phyloP scores from a whole-genome alignment of 768 basidiomycete species.

The Dendrothele bispora region DNA sequence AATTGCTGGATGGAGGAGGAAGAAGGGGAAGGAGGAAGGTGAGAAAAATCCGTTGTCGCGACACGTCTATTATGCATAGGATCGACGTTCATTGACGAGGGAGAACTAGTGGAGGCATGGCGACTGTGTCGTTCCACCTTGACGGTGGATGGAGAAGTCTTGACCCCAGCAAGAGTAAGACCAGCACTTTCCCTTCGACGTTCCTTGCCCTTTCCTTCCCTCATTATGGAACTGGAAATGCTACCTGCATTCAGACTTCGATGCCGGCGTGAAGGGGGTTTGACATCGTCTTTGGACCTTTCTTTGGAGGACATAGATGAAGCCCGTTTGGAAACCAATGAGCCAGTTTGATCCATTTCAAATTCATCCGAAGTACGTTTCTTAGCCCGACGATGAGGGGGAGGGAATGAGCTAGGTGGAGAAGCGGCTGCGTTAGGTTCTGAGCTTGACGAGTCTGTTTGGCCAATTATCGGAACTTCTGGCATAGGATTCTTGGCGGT shows the following conservation, averaged over 20 bases:
- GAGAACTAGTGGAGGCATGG: conserved; percentile 70
- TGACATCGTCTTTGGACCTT: conserved; percentile 44
- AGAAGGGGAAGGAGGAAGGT: conserved; percentile 88
- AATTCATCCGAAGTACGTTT: conserved; percentile 84
- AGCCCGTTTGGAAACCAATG: conserved; percentile 52
- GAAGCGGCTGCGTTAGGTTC: conserved; percentile 35
- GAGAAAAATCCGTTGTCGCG: conserved; percentile 79
- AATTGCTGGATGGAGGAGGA: conserved; percentile 88
- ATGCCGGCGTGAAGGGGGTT: conserved; percentile 58
- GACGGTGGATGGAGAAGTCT: conserved; percentile 30
- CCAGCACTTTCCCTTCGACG: conserved; percentile 54
- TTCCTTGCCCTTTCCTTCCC: conserved; percentile 52
- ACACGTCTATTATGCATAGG: conserved; percentile 52
- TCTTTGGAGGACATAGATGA: conserved; percentile 23
- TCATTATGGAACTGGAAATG: conserved; percentile 34
- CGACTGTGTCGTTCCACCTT: conserved; percentile 51
- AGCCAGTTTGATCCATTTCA: conserved; percentile 71
- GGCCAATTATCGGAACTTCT: too few species aligned
- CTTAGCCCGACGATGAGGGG: conserved; percentile 55
- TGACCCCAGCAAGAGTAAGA: conserved; percentile 40
- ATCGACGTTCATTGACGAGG: conserved; percentile 59
- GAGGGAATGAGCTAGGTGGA: conserved; percentile 66
- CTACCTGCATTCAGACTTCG: conserved; percentile 64
- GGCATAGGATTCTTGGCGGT: too few species aligned
- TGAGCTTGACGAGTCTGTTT: conserved; percentile 27